Evolutionary conservation across 2,329 filamentous ascomycete species (phyloP), one percentile per base, ranked within the genome.

Genomic region (Paraconiothyrium sp.): DNA sequence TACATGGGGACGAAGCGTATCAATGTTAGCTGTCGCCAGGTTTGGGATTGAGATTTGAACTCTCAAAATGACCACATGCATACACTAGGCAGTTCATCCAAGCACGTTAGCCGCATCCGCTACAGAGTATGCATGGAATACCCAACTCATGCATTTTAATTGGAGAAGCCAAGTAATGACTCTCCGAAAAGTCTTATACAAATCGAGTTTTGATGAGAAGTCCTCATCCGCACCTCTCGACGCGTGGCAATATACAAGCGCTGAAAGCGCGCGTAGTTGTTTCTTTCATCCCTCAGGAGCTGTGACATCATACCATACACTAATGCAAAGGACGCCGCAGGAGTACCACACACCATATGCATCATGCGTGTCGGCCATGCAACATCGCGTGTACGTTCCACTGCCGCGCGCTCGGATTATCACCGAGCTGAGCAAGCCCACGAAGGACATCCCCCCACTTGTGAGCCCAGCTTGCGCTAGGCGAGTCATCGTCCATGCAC

Each of bases 21-120:
- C 63, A 79, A 79, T 51, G 76, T 79, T 27, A 77, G 75, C 59
- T 79, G 77, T 66, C 73, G 77, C n/a, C 77, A 79, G 61, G 77
- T 79, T 9, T 79, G 77, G 76, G 75, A 78, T 66, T 77, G 66
- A 67, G 39, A 44, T 9, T 9, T 7, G 16, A 37, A n/a, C n/a
- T 13, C 41, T 27, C 16, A 32, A 10, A 30, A 9, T n/a, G 48
- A 51, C 14, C 14, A 32, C 7, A 22, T 9, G 10, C n/a, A 13
- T 37, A 10, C 11, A 44, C 2, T 8, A 44, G 41, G n/a, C 3
- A 14, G 8, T 46, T 13, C 10, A 46, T 10, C 39, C 11, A 4
- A 46, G 20, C n/a, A 20, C 20, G n/a, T 24, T 20, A 20, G 4
- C 4, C 43, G 20, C 10, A 24, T n/a, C 43, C 11, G 20, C 43